A percentile compares a stretch with the other conserved stretches of the same genome.
phyloP scores from a whole-genome alignment of 441 rosid genomes.

The Syzygium malaccense region DNA sequence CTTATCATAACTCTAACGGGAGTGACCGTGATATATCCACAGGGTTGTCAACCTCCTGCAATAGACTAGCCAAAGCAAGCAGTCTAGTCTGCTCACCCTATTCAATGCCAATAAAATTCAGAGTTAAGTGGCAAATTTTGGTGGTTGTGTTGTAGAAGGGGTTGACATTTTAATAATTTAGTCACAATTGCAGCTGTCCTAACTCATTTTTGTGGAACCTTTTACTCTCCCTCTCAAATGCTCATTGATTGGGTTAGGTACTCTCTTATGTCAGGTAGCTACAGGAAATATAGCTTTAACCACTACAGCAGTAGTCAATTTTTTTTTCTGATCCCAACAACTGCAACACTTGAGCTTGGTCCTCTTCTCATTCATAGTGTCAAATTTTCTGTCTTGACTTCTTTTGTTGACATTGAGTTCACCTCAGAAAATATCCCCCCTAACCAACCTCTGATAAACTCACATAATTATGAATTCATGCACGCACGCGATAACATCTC shows the following conservation, averaged over 20 bases:
- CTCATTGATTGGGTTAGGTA: background rate
- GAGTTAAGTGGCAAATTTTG: background rate
- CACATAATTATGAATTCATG: rapidly evolving
- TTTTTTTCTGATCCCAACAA: background rate
- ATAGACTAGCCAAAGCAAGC: background rate
- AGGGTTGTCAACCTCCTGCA: background rate
- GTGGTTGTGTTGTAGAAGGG: background rate
- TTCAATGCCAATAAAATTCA: background rate
- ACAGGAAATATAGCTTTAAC: background rate
- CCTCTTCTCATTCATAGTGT: background rate
- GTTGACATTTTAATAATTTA: background rate
- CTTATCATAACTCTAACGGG: background rate
- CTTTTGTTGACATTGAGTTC: background rate
- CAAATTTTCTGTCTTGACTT: background rate
- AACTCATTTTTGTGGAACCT: background rate
- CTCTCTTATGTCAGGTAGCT: background rate
- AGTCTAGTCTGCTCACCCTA: background rate
- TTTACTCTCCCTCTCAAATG: background rate
- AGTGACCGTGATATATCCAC: background rate
- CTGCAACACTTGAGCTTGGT: background rate
- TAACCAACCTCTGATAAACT: background rate
- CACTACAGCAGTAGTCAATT: background rate
- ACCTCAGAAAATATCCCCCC: background rate
- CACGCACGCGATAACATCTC: background rate
- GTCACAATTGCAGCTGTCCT: background rate